Conservation (phyloP, 2,329 filamentous ascomycete genomes). For the Dactylellina cionopaga region DNA sequence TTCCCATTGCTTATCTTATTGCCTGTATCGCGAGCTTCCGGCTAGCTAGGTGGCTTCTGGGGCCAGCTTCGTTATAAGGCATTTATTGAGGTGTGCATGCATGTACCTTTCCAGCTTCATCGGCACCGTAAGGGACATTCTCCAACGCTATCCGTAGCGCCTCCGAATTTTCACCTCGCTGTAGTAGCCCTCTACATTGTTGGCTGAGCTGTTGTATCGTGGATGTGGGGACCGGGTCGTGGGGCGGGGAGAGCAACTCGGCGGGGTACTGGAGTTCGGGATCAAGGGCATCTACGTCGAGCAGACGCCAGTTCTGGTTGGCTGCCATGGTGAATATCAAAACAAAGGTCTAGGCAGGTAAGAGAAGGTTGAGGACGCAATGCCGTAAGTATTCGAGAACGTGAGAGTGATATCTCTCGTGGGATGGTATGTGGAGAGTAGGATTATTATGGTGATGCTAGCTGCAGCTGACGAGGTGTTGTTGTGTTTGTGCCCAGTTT, state of each 20-base stretch:
- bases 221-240: constrained; percentile 49
- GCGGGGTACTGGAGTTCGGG: constrained; percentile 56
- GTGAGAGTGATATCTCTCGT: neutral
- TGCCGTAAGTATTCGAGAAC: neutral
- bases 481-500: constrained; percentile 43
- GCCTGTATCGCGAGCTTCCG: neutral
- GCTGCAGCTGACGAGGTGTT: constrained; percentile 25
- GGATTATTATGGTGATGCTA: no score
- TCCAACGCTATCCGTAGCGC: constrained; percentile 55
- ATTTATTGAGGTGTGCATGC: no score
- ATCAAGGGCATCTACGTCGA: constrained; percentile 57
- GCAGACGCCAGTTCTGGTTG: constrained; percentile 56
- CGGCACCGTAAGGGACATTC: constrained; percentile 56
- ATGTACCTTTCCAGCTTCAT: constrained; percentile 56
- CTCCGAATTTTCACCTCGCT: constrained; percentile 56
- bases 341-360: neutral
- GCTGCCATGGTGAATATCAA: constrained; percentile 32
- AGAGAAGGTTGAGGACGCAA: neutral
- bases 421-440: constrained; percentile 1
- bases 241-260: constrained; percentile 55
- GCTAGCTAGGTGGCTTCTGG: neutral
- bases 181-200: constrained; percentile 55
- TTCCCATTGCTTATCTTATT: constrained; percentile 6
- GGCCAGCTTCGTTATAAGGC: neutral
- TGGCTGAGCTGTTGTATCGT: constrained; percentile 55